A percentile compares a stretch with the other conserved stretches of the same genome.
These are phyloP conservation scores for Alternaria ventricosa DNA, from an alignment of 2,329 filamentous ascomycete species.

Conservation along the genomic window DNA sequence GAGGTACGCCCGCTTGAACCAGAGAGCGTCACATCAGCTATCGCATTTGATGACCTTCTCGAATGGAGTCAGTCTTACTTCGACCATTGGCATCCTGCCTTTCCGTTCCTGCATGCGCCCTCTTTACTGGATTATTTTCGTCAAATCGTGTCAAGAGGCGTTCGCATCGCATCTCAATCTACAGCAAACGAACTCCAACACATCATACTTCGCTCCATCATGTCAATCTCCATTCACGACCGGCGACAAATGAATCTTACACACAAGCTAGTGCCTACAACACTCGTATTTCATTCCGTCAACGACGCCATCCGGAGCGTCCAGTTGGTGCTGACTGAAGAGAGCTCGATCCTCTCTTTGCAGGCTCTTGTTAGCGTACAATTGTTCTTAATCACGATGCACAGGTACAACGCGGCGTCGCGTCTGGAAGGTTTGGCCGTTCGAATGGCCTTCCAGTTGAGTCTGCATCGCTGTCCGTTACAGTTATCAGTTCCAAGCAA, in stretches of 20 bases:
- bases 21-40: background rate
- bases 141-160: conserved; percentile 6
- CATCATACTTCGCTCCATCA: conserved; percentile 30
- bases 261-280: conserved; percentile 14
- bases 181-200: conserved; percentile 16
- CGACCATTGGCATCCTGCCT: conserved; percentile 36
- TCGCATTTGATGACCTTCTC: conserved; percentile 29
- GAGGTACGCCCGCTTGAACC: conserved; percentile 16
- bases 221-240: conserved; percentile 31
- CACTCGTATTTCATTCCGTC: conserved; percentile 25
- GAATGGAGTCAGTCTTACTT: conserved; percentile 38
- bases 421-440: conserved; percentile 28
- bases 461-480: conserved; percentile 24
- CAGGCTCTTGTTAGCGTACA: conserved; percentile 34
- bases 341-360: conserved; percentile 30
- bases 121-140: conserved; percentile 27
- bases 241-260: conserved; percentile 21
- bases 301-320: conserved; percentile 30
- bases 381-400: conserved; percentile 31
- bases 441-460: conserved; percentile 30
- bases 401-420: conserved; percentile 34
- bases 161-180: conserved; percentile 1
- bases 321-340: conserved; percentile 23
- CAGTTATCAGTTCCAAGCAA: conserved; percentile 10
- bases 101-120: conserved; percentile 33